Evolutionary conservation across 2,329 filamentous ascomycete genomes (phyloP).

Genomic region (Pseudogymnoascus sp.): DNA sequence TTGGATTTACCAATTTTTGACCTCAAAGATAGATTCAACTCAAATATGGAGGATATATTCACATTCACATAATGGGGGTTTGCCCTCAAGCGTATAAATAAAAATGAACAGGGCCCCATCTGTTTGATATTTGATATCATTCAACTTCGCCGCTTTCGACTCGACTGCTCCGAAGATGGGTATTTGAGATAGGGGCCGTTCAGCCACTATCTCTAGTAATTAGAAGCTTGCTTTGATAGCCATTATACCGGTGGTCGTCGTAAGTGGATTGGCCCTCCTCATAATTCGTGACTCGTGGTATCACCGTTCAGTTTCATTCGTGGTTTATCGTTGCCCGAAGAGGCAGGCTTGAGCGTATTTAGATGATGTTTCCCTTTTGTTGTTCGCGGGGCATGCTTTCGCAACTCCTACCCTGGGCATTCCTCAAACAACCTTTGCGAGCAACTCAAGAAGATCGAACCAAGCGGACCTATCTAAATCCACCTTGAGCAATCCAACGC

Average conservation of each 20-base stretch:
- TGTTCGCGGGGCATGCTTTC: neutral
- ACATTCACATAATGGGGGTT: neutral
- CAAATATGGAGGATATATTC: neutral
- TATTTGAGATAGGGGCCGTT: neutral
- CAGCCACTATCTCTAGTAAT: neutral
- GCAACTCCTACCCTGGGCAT: neutral
- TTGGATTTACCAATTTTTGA: neutral
- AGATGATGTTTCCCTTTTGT: neutral
- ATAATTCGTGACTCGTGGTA: neutral
- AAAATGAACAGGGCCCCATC: neutral
- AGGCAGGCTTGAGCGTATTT: neutral
- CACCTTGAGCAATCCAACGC: conserved; percentile 46
- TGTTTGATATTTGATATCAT: neutral
- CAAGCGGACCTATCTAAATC: conserved; percentile 43
- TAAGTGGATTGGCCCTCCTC: neutral
- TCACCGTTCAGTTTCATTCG: neutral
- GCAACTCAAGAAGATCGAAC: conserved; percentile 56
- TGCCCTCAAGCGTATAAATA: neutral
- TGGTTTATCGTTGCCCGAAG: neutral
- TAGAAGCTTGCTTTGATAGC: neutral
- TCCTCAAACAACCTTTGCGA: conserved; percentile 42
- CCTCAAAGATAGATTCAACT: neutral
- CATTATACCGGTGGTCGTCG: neutral
- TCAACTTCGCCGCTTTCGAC: neutral
- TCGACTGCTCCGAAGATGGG: neutral